These are phyloP conservation scores for Euphorbia tirucalli DNA, from an alignment of 345 rosid genomes.

Conservation along the genomic window DNA sequence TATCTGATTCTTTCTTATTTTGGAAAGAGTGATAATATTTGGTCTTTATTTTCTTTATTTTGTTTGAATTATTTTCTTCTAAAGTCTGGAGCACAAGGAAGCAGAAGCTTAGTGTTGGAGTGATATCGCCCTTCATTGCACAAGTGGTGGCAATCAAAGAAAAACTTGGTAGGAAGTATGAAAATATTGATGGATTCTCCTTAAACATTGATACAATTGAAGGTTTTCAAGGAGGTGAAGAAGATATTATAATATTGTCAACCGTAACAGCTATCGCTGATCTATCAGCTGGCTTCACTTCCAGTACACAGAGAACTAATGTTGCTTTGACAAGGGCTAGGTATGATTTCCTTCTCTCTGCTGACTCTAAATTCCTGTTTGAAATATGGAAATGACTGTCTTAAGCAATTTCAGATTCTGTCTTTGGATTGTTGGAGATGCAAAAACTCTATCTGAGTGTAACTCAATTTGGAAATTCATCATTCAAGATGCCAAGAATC, in stretches of 20 bases:
- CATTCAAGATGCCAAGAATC: conserved; percentile 39
- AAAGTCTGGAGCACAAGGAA: conserved; percentile 5
- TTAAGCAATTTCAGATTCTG: conserved; percentile 29
- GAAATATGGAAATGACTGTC: neutral
- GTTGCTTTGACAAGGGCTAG: conserved; percentile 26
- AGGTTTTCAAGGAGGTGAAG: conserved; percentile 24
- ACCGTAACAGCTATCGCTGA: conserved; percentile 13
- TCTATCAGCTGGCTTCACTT: conserved; percentile 5
- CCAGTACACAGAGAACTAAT: conserved; percentile 13
- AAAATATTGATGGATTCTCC: conserved; percentile 12
- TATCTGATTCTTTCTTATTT: neutral
- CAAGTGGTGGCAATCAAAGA: conserved; percentile 13
- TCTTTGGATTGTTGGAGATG: conserved; percentile 54
- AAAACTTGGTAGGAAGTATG: conserved; percentile 9
- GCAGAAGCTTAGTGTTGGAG: conserved; percentile 12
- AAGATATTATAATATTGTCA: conserved; percentile 20
- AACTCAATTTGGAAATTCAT: conserved; percentile 39
- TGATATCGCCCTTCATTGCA: conserved; percentile 17
- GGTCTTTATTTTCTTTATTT: no score
- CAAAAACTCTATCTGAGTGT: conserved; percentile 29
- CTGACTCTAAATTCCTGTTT: neutral
- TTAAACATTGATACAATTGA: conserved; percentile 18
- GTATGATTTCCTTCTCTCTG: neutral
- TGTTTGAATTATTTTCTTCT: neutral
- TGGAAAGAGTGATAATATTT: no score